A percentile compares a stretch with the other conserved stretches of the same genome.
Conservation (phyloP, 176 grass and related monocot genomes). For the Avena eriantha region DNA sequence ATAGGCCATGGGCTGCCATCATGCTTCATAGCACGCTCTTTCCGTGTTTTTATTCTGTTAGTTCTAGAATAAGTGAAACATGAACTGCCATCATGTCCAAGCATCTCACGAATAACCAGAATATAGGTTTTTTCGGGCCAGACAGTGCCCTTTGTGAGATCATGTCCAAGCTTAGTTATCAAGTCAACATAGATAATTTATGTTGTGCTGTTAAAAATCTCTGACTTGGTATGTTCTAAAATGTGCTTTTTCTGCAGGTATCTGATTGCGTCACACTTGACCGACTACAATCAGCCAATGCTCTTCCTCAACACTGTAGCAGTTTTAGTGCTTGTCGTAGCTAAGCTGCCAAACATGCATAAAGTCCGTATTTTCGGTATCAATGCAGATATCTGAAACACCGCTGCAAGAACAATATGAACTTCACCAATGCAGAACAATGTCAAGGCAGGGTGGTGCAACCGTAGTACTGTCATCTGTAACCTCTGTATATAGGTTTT, state of each 20-base stretch:
- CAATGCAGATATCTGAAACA: conserved; percentile 69
- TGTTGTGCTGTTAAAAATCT: neutral
- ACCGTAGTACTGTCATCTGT: neutral
- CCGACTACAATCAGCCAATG: conserved; percentile 81
- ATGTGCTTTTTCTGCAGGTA: conserved; percentile 48
- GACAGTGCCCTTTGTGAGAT: neutral
- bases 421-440: neutral
- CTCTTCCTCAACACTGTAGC: conserved; percentile 73
- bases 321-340: conserved; percentile 69
- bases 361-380: conserved; percentile 91
- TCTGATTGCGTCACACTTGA: conserved; percentile 78
- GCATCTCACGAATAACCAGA: neutral
- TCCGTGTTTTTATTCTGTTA: neutral
- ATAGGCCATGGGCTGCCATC: neutral
- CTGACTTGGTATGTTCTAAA: neutral
- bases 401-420: neutral
- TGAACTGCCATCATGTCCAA: neutral
- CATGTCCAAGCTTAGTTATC: neutral
- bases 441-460: neutral
- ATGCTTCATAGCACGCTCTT: neutral
- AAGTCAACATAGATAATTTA: neutral
- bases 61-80: conserved; percentile 10
- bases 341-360: conserved; percentile 84
- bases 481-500: conserved; percentile 34
- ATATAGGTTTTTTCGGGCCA: neutral